A percentile compares a stretch with the other conserved stretches of the same genome.
Conservation (phyloP, 352 stramenopile species). For the Globisporangium spinosum region DNA sequence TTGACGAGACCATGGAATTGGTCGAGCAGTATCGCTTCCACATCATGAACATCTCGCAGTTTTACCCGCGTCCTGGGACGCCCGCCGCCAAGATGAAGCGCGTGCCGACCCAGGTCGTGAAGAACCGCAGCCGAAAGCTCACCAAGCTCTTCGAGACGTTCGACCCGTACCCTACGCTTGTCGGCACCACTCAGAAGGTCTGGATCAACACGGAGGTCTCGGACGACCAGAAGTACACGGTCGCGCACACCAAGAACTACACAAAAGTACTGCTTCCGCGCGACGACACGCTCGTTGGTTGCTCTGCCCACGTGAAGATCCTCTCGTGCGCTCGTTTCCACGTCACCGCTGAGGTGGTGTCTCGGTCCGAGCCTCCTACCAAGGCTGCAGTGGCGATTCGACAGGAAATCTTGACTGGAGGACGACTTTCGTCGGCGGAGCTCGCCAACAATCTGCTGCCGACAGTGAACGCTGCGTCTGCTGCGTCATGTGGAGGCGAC, state of each 20-base stretch:
- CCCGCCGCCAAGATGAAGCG: constrained; percentile 89
- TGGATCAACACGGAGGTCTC: constrained; percentile 86
- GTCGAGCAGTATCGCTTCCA: constrained; percentile 87
- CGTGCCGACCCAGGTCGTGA: constrained; percentile 85
- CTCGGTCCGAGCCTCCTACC: constrained; percentile 51
- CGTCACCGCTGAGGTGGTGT: constrained; percentile 60
- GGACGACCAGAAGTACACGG: constrained; percentile 69
- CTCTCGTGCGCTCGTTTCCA: constrained; percentile 64
- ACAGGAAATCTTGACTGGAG: constrained; percentile 42
- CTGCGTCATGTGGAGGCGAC: constrained; percentile 29
- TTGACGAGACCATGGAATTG: constrained; percentile 85
- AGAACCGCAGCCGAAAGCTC: constrained; percentile 81
- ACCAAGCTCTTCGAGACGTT: constrained; percentile 87
- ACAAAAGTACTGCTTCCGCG: constrained; percentile 87
- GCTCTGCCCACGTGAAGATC: constrained; percentile 59
- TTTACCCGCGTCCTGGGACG: constrained; percentile 90
- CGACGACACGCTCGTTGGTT: constrained; percentile 75
- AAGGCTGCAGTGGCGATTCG: constrained; percentile 44
- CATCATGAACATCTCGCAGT: constrained; percentile 93
- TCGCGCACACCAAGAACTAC: constrained; percentile 91
- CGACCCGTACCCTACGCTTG: constrained; percentile 68
- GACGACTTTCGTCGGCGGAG: constrained; percentile 29
- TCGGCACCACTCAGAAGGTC: constrained; percentile 58
- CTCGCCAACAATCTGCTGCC: constrained; percentile 23
- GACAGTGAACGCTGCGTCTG: constrained; percentile 23